Base-by-base conservation (phyloP, 1,139 yeast genomes). In the Debaryomyces subglobosus region DNA sequence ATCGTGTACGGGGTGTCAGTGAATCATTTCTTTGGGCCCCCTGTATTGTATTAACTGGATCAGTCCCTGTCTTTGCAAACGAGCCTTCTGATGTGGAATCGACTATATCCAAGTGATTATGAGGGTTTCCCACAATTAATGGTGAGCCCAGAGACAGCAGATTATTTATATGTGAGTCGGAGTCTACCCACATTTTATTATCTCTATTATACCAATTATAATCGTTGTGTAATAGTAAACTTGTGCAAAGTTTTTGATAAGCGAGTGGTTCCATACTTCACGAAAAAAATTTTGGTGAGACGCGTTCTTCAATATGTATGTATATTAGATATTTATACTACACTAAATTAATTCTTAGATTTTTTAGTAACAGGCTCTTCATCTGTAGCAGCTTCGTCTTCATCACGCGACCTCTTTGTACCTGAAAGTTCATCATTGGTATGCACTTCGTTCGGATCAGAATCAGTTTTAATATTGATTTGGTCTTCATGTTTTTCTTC, bases 321-420 rank as follows among this genome's bases (percentile, higher is more conserved):
- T 35, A 16, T 37, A 24, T 23, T 37, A 16, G 20, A 13, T 37
- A 24, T 16, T 37, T 24, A 24, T 13, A 37, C 18, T 37, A 37
- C 13, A 37, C 25, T 10, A 20, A 20, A 10, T 25, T 42, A 42
- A 23, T 33, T 33, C n/a, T 42, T 42, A n/a, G 39, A 9, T 20
- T 23, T 42, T 32, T 42, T 42, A 24, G 45, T 20, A 33, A 23
- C 21, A 10, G 39, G 45, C 24, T 34, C 34, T 20, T 34, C 39
- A 3, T 23, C 24, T 6, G 13, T 18, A 10, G 7, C 12, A 23
- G 30, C 25, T 15, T 40, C 43, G 8, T 30, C 45, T 25, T 34
- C 46, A 4, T 43, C 48, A 24, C 34, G 35, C 2, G 43, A 25
- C 7, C 50, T 29, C 25, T 47, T 47, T 9, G 30, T 40, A 18